A percentile compares a stretch with the other conserved stretches of the same genome.
These are phyloP conservation scores for Eucalyptus curtisii DNA, from an alignment of 345 rosid genomes.

Conservation along the genomic window DNA sequence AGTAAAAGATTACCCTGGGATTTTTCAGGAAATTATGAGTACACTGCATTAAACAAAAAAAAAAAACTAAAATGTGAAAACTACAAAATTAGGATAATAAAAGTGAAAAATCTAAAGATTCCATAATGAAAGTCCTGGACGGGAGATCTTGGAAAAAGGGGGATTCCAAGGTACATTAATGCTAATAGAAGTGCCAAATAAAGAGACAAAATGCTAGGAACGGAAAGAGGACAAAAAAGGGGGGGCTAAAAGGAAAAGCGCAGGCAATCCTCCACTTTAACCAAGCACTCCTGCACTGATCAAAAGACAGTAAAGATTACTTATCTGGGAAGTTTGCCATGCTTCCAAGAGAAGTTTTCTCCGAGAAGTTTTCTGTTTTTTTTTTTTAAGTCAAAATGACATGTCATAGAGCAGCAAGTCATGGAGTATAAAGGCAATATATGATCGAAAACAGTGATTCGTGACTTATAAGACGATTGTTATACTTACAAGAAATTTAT, in stretches of 20 bases:
- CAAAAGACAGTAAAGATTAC: neutral
- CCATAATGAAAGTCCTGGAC: accelerated
- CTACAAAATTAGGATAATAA: neutral
- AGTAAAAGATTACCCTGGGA: neutral
- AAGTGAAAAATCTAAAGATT: neutral
- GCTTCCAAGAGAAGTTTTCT: neutral
- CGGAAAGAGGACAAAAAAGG: neutral
- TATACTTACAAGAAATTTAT: too few species aligned
- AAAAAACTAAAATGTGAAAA: neutral
- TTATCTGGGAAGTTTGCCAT: neutral
- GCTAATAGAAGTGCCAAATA: neutral
- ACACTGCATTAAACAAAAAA: accelerated
- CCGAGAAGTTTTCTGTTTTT: too few species aligned
- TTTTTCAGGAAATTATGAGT: neutral
- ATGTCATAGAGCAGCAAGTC: neutral
- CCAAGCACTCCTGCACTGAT: neutral
- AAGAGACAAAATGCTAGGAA: neutral
- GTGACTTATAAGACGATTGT: neutral
- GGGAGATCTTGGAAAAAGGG: neutral
- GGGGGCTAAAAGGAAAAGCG: neutral
- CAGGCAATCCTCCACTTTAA: neutral
- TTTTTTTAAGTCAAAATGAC: neutral
- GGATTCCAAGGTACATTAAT: neutral
- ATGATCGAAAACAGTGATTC: neutral
- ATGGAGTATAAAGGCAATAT: neutral